Base-by-base conservation (phyloP, 768 basidiomycete genomes). In the Phylloporus sp. region DNA sequence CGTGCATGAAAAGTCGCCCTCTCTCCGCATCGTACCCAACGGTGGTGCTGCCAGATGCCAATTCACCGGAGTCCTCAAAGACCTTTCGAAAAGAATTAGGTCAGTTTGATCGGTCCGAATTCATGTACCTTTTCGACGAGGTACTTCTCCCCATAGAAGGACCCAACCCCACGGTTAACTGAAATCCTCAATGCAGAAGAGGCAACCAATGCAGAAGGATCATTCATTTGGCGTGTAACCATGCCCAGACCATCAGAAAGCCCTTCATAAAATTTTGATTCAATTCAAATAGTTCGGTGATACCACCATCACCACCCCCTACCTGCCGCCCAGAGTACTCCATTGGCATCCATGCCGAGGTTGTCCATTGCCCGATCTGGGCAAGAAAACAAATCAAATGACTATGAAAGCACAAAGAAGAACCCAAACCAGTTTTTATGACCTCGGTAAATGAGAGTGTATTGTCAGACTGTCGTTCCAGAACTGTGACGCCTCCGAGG, bases 271-370 rank as follows among this genome's bases (percentile, higher is more conserved):
- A 13, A 23, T 16, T 31, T 29, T n/a, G n/a, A n/a, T n/a, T n/a
- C n/a, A n/a, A 45, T 43, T 50, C 36, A 43, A 29, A 35, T 41
- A 43, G 22, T 28, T 24, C 44, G 20, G 40, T 26, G 28, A 46
- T 49, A 29, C 27, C 34, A 28, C 7, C 16, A 24, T n/a, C n/a
- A 23, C 38, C 3, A 38, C 15, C 53, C 34, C 70, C 51, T 53
- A 82, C 85, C 78, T 52, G 85, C 81, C 22, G 73, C 78, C 81
- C 83, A 88, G 20, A 88, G 61, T 10, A 73, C 74, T 7, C 84
- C 86, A 32, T 82, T 70, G 22, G 72, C 65, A 55, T 86, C 85
- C 6, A 88, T 62, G 34, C 78, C 70, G 1, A 85, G 60, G 59
- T 89, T 88, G 60, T 90, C 88, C 56, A 85, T 40, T 4, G 57